Conservation (phyloP, 106 monocot species). For the Allium fistulosum region DNA sequence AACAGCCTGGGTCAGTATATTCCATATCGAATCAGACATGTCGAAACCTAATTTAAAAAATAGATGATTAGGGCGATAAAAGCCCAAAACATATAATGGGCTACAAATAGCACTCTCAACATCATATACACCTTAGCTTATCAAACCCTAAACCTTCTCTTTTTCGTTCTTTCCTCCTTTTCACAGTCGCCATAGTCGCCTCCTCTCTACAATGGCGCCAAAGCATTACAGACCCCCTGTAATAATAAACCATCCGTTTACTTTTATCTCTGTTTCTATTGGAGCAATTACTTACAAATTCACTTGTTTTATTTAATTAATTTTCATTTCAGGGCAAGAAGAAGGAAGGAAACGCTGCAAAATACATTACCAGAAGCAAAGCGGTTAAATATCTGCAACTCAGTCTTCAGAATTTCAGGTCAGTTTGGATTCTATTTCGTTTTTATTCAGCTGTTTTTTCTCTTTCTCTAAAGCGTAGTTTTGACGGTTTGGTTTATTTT, state of each 20-base stretch:
- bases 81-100: too few species aligned
- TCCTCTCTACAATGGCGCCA: not conserved
- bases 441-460: not conserved
- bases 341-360: slow-evolving; percentile 92
- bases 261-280: not conserved
- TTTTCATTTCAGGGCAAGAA: slow-evolving; percentile 64
- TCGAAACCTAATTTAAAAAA: too few species aligned
- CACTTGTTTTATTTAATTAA: not conserved
- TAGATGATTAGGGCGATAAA: too few species aligned
- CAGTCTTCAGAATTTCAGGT: slow-evolving; percentile 78
- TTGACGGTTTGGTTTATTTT: slow-evolving; percentile 1
- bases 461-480: not conserved
- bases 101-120: too few species aligned
- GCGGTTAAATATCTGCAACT: slow-evolving; percentile 70
- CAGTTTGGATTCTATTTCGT: not conserved
- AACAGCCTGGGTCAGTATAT: too few species aligned
- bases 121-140: too few species aligned
- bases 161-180: not conserved
- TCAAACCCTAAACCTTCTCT: too few species aligned
- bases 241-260: not conserved
- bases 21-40: too few species aligned
- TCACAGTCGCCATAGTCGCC: not conserved
- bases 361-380: slow-evolving; percentile 90
- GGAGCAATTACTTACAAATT: not conserved
- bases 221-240: slow-evolving; percentile 7